Conservation (phyloP, 2,329 filamentous ascomycete genomes). For the Elsinoe batatas region DNA sequence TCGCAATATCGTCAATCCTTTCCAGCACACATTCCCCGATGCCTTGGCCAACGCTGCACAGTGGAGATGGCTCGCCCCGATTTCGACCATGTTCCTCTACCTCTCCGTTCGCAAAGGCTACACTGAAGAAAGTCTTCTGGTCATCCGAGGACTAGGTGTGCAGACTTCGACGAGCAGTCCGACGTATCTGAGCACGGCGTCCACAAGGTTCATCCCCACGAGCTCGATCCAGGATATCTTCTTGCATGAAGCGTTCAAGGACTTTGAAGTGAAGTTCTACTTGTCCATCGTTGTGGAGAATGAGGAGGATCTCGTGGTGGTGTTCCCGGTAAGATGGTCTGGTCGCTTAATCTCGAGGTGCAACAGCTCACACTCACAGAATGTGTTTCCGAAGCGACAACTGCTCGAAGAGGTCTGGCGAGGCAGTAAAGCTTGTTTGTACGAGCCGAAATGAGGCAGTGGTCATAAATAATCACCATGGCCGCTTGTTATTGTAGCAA, state of each 20-base stretch:
- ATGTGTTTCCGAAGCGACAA: conserved; percentile 42
- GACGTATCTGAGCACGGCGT: conserved; percentile 54
- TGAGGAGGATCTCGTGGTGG: conserved; percentile 83
- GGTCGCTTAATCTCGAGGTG: not conserved
- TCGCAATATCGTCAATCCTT: conserved; percentile 5
- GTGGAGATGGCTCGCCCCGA: conserved; percentile 34
- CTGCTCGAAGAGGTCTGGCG: conserved; percentile 88
- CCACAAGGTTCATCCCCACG: conserved; percentile 77
- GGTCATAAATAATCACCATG: conserved; percentile 15
- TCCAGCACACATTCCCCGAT: conserved; percentile 13
- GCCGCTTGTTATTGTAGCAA: not conserved
- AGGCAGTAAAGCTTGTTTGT: conserved; percentile 71
- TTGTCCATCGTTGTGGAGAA: conserved; percentile 82
- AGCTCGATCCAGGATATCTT: conserved; percentile 86
- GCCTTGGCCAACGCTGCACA: conserved; percentile 11
- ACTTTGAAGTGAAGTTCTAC: conserved; percentile 85
- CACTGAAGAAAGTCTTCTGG: conserved; percentile 71
- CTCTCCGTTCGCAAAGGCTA: conserved; percentile 24
- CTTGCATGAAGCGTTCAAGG: conserved; percentile 88
- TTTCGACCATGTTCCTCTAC: conserved; percentile 22
- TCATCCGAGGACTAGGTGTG: conserved; percentile 79
- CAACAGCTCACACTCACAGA: not conserved
- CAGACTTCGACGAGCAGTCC: conserved; percentile 68
- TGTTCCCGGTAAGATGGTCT: conserved; percentile 59
- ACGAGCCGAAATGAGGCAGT: conserved; percentile 48